Percentiles rank a stretch among this genome's conserved stretches.
phyloP scores from a whole-genome alignment of 148 eudicot species.

The Drosera capensis region DNA sequence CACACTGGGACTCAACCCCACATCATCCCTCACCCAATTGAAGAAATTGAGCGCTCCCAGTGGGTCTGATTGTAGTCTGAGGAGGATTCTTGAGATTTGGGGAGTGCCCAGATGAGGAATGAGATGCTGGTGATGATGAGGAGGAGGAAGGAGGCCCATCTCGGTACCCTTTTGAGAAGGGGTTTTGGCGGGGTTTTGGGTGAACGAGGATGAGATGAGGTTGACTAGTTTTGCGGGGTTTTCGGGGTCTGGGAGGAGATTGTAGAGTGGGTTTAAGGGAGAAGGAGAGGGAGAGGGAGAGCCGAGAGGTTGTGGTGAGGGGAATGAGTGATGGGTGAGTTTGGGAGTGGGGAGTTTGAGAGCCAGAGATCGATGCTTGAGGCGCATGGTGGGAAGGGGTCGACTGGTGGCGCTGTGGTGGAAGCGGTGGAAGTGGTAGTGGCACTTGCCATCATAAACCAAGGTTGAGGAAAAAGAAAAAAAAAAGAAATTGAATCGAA shows the following conservation, averaged over 20 bases:
- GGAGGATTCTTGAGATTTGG: slow-evolving; percentile 60
- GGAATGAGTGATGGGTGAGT: no score
- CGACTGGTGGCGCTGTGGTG: no score
- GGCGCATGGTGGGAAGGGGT: no score
- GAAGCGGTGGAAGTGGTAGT: no score
- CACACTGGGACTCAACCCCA: slow-evolving; percentile 29
- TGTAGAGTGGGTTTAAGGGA: slow-evolving; percentile 52
- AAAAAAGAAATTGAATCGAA: no score
- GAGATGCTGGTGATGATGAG: slow-evolving; percentile 22
- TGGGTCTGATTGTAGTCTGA: slow-evolving; percentile 74
- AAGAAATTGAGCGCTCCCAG: slow-evolving; percentile 54
- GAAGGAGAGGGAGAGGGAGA: no score
- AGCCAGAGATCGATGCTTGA: no score
- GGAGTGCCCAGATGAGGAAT: slow-evolving; percentile 39
- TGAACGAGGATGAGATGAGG: slow-evolving; percentile 36
- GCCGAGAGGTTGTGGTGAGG: no score
- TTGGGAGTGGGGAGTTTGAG: no score
- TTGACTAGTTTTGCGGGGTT: slow-evolving; percentile 62
- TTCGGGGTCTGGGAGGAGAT: slow-evolving; percentile 43
- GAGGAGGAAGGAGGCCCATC: slow-evolving; percentile 10
- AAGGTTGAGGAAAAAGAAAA: no score
- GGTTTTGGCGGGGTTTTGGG: slow-evolving; percentile 13
- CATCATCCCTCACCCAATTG: slow-evolving; percentile 53
- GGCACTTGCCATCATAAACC: no score
- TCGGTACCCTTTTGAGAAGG: no score